Conservation (phyloP, 352 stramenopile species). For the Globisporangium yorkense region DNA sequence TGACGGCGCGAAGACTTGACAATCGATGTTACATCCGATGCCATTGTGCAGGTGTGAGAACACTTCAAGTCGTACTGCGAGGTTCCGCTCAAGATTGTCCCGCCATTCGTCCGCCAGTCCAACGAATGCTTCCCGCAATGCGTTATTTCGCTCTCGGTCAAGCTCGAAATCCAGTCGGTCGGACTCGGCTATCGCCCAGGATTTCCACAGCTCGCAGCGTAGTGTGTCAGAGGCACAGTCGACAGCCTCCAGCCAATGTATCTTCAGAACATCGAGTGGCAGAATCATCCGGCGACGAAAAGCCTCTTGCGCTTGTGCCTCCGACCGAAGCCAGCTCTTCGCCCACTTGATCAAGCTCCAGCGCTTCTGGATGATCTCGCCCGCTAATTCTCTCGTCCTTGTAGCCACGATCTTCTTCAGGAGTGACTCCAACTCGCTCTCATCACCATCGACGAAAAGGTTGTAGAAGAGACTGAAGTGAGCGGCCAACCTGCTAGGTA, state of each 20-base stretch:
- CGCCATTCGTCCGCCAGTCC: not conserved
- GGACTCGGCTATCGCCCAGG: not conserved
- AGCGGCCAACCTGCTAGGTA: not conserved
- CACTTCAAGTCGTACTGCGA: not conserved
- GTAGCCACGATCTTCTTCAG: conserved; percentile 6
- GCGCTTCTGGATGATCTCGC: not conserved
- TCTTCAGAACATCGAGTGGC: conserved; percentile 13
- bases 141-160: not conserved
- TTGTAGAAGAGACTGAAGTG: conserved; percentile 9
- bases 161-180: not conserved
- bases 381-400: not conserved
- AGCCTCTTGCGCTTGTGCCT: not conserved
- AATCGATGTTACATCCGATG: not conserved
- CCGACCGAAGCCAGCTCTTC: not conserved
- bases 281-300: conserved; percentile 11
- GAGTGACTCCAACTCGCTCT: conserved; percentile 5
- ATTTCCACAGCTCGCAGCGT: conserved; percentile 4
- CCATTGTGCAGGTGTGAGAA: not conserved
- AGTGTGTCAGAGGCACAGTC: conserved; percentile 16
- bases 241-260: conserved; percentile 26
- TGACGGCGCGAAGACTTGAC: not conserved
- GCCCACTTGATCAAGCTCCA: not conserved
- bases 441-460: conserved; percentile 1
- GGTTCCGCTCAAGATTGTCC: not conserved
- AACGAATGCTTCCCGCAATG: not conserved